Conservation (phyloP, 78 protist species). For the Cavenderia fasciculata region DNA sequence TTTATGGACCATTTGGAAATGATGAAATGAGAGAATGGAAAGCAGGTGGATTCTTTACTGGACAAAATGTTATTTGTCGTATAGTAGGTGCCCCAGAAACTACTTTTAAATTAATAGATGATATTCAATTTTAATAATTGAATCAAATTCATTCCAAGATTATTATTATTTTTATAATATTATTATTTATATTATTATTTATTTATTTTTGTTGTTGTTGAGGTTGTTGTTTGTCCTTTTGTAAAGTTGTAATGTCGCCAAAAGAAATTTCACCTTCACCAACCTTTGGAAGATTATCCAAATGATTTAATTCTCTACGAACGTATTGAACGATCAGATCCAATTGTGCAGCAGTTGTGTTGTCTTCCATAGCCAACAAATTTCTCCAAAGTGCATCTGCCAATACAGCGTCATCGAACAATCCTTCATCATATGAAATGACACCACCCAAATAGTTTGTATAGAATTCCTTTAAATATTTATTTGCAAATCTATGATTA, state of each 20-base stretch:
- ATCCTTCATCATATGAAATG: constrained; percentile 51
- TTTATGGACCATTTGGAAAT: constrained; percentile 6
- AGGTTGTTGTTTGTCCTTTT: too few species aligned
- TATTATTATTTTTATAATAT: not conserved
- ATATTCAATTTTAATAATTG: too few species aligned
- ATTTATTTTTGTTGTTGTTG: not conserved
- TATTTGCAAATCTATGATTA: constrained; percentile 27
- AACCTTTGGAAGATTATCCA: constrained; percentile 46
- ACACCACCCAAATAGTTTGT: constrained; percentile 51
- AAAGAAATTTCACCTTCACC: constrained; percentile 26
- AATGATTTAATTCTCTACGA: constrained; percentile 34
- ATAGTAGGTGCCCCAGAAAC: not conserved
- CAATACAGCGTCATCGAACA: constrained; percentile 50
- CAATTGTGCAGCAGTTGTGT: not conserved
- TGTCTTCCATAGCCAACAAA: constrained; percentile 32
- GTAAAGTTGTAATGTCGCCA: too few species aligned
- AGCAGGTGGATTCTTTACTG: not conserved
- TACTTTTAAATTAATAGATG: not conserved
- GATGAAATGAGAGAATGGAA: constrained; percentile 16
- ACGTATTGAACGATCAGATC: constrained; percentile 30
- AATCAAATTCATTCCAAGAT: not conserved
- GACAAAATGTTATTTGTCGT: not conserved
- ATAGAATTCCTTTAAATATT: constrained; percentile 65
- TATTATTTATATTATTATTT: not conserved
- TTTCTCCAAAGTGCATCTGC: constrained; percentile 71